Conservation (phyloP, 2,329 filamentous ascomycete genomes). For the Rhexocercosporidium sp. region DNA sequence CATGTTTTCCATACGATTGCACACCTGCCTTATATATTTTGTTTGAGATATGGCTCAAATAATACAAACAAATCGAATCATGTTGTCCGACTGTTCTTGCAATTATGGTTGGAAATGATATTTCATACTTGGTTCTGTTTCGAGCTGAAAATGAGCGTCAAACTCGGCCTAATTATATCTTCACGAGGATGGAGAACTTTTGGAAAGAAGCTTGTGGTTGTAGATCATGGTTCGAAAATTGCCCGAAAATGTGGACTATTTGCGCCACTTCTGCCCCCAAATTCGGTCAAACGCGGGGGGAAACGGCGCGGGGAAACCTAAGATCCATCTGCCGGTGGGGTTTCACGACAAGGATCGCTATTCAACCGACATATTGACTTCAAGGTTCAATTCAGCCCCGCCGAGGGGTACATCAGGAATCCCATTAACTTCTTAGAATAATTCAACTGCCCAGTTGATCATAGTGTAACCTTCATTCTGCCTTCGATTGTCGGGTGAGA, state of each 20-base stretch:
- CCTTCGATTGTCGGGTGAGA: background rate
- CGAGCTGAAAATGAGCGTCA: no score
- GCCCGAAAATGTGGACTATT: background rate
- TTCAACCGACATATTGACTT: constrained; percentile 11
- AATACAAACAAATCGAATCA: background rate
- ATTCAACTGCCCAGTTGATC: background rate
- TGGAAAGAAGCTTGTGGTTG: background rate
- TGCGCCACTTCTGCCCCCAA: constrained; percentile 1
- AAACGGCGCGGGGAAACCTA: constrained; percentile 28
- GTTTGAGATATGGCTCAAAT: background rate
- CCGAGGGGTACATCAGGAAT: background rate
- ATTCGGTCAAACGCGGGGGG: constrained; percentile 7
- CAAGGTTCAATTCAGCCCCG: background rate
- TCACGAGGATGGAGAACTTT: no score
- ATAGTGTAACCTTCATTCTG: background rate
- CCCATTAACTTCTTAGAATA: background rate
- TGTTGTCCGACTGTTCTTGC: background rate
- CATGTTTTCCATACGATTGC: background rate
- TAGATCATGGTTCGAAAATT: constrained; percentile 1
- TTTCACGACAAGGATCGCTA: constrained; percentile 14
- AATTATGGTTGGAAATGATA: background rate
- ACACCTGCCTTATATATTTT: background rate
- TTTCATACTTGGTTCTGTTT: background rate
- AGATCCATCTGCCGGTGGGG: constrained; percentile 28
- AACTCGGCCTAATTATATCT: background rate